Percentiles rank a stretch among this genome's conserved stretches.
phyloP scores from a whole-genome alignment of 2,329 filamentous ascomycete genomes.

The Ascochyta pisi region DNA sequence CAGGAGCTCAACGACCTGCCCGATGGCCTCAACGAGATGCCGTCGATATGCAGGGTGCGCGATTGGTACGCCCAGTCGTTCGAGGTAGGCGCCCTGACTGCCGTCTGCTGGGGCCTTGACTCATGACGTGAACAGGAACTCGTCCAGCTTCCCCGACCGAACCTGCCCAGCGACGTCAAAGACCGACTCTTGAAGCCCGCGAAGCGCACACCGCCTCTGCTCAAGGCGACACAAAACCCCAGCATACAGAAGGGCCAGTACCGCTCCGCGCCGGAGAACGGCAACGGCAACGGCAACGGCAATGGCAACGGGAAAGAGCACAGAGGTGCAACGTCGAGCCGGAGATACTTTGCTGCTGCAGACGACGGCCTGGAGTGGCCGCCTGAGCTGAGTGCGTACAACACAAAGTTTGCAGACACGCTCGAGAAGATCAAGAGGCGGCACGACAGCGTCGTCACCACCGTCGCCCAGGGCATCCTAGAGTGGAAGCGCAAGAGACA shows the following conservation, averaged over 20 bases:
- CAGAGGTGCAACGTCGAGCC: conserved; percentile 53
- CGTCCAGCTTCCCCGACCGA: conserved; percentile 80
- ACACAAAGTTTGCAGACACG: conserved; percentile 85
- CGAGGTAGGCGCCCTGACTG: conserved; percentile 69
- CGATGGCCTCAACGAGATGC: conserved; percentile 97
- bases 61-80: conserved; percentile 99
- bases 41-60: conserved; percentile 90
- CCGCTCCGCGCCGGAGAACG: conserved; percentile 60
- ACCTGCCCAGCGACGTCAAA: conserved; percentile 75
- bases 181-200: conserved; percentile 77
- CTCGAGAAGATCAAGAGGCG: conserved; percentile 93
- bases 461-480: conserved; percentile 94
- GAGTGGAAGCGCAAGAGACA: conserved; percentile 97
- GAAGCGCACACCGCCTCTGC: conserved; percentile 66
- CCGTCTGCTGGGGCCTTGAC: conserved; percentile 29
- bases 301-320: conserved; percentile 58
- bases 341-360: conserved; percentile 89
- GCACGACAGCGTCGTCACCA: conserved; percentile 97
- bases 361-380: conserved; percentile 92
- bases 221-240: conserved; percentile 88
- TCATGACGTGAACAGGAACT: conserved; percentile 73
- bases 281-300: conserved; percentile 57
- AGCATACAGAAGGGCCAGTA: conserved; percentile 87
- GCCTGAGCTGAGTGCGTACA: conserved; percentile 92
- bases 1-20: conserved; percentile 91